Conservation (phyloP, 169 alveolate genomes). For the Plasmodium gonderi region DNA sequence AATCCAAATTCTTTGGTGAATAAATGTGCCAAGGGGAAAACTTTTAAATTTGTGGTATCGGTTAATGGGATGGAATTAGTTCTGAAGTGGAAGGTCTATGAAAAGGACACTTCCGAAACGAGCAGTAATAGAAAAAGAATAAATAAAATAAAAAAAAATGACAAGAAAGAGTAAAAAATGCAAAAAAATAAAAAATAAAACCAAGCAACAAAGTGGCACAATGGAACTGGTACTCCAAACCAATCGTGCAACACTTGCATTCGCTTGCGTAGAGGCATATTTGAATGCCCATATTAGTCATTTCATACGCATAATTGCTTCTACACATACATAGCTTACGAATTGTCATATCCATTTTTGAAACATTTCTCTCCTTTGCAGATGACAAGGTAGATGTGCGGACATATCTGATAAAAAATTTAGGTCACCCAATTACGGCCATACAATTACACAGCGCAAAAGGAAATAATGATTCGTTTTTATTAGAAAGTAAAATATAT, state of each 20-base stretch:
- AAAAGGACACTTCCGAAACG: neutral
- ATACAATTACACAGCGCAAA: conserved; percentile 21
- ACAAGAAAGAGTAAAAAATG: neutral
- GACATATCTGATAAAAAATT: neutral
- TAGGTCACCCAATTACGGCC: neutral
- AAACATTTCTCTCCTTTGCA: neutral
- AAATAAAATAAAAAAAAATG: neutral
- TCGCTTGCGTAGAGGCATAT: no score
- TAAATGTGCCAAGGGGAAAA: neutral
- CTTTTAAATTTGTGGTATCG: neutral
- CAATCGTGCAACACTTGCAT: no score
- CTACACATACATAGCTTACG: neutral
- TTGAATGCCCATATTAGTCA: neutral
- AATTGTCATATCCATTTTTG: neutral
- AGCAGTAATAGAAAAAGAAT: neutral
- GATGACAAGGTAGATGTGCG: neutral
- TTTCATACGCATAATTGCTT: neutral
- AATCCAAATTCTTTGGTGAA: neutral
- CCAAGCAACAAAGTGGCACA: no score
- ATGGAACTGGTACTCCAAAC: no score
- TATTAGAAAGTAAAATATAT: conserved; percentile 8
- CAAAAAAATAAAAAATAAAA: no score
- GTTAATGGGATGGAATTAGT: neutral
- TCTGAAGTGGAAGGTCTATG: conserved; percentile 3
- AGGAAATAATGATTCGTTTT: neutral